These are phyloP conservation scores for Conticribra guillardii DNA, from an alignment of 108 stramenopile genomes.

Conservation along the genomic window DNA sequence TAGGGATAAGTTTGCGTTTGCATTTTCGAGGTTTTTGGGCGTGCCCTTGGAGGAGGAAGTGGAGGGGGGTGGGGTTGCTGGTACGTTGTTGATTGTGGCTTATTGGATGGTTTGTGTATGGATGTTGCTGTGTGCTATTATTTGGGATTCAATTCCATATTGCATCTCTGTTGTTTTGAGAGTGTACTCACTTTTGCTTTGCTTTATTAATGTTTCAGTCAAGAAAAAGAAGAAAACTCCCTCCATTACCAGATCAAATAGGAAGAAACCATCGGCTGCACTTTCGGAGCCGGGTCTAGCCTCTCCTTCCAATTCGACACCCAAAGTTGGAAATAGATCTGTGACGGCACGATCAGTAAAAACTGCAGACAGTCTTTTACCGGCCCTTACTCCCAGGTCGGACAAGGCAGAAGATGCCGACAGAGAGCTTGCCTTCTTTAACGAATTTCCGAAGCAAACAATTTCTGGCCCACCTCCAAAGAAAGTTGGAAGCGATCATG, in stretches of 20 bases:
- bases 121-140: too few relatives aligned
- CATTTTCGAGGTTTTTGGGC: slow-evolving; percentile 78
- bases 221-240: slow-evolving; percentile 46
- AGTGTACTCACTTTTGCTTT: too few relatives aligned
- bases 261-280: slow-evolving; percentile 26
- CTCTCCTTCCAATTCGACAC: slow-evolving; percentile 5
- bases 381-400: slow-evolving; percentile 41
- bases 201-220: too few relatives aligned
- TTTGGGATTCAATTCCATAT: too few relatives aligned
- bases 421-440: slow-evolving; percentile 40
- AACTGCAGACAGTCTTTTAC: slow-evolving; percentile 24
- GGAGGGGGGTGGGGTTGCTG: slow-evolving; percentile 3
- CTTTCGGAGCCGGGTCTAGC: slow-evolving; percentile 34
- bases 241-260: slow-evolving; percentile 26
- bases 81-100: neutral
- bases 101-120: too few relatives aligned
- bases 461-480: neutral
- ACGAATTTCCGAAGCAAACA: slow-evolving; percentile 18
- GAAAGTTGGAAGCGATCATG: neutral
- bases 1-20: slow-evolving; percentile 87
- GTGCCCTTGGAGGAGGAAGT: slow-evolving; percentile 64
- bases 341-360: neutral
- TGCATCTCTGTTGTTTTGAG: too few relatives aligned
- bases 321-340: slow-evolving; percentile 22
- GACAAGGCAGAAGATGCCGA: slow-evolving; percentile 37